Base-by-base conservation (phyloP, 148 eudicot species). In the Chenopodium quinoa region DNA sequence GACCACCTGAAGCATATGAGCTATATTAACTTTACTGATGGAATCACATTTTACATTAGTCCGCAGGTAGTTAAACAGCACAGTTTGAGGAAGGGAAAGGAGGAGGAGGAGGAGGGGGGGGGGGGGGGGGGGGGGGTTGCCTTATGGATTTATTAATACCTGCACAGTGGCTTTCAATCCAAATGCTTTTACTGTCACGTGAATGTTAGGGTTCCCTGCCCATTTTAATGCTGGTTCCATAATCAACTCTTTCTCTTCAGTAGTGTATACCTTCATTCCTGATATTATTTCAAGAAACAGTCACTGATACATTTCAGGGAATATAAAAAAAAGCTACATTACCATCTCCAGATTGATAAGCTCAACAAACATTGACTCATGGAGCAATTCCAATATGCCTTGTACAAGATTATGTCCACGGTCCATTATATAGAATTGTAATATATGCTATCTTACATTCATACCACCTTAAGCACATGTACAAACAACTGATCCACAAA, bases 221-320 rank as follows among this genome's bases (percentile, higher is more conserved):
- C 98, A 95, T 83, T 90, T 92, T 81, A 95, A 29, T 54, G 82
- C 83, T 69, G 89, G 94, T 82, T 95, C 97, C 98, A 95, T 93
- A 54, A 95, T 95, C 88, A 95, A 80, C 85, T 95, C 98, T 83
- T 93, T 95, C 85, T 95, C 98, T 71, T 95, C 98, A 50, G 98
- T 95, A 27, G 48, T 71, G 84, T 89, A 93, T 67, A 90, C 94
- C 88, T 95, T 95, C 93, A 95, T 93, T 75, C 98, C 98, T 95
- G 83, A 56, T 54, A 86, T 25, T 34, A 78, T 73, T 73, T 76
- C 64, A 60, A 66, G 50, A 80, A 68, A 44, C 75, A 79, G 73
- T 31, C 47, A 71, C 22, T n/a, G 7, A 73, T 78, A 79, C 62
- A 52, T 65, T n/a, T 76, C 31, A 56, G 20, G n/a, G 32, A 60